Conservation (phyloP, 2,329 filamentous ascomycete genomes). For the Aspergillus intermedius region DNA sequence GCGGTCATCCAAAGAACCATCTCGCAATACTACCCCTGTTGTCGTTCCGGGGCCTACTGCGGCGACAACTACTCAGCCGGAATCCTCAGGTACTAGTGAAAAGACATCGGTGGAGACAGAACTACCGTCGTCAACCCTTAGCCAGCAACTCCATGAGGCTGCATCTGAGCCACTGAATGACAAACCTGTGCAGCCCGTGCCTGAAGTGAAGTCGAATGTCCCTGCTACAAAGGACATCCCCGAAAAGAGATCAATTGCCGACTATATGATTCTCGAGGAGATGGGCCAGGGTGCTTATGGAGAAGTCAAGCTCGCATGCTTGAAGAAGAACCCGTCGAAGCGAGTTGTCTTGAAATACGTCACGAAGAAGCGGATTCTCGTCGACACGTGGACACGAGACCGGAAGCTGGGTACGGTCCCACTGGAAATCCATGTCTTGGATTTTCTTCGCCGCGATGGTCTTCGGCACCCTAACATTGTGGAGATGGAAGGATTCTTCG, state of each 20-base stretch:
- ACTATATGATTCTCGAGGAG: slow-evolving; percentile 90
- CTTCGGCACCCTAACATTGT: slow-evolving; percentile 60
- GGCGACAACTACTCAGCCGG: slow-evolving; percentile 19
- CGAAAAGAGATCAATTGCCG: slow-evolving; percentile 75
- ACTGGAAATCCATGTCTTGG: slow-evolving; percentile 91
- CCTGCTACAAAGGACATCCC: slow-evolving; percentile 26
- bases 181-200: slow-evolving; percentile 33
- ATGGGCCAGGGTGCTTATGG: slow-evolving; percentile 98
- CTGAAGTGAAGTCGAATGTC: slow-evolving; percentile 18
- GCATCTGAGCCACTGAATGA: slow-evolving; percentile 41
- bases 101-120: slow-evolving; percentile 25
- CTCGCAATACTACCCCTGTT: slow-evolving; percentile 63
- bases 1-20: slow-evolving; percentile 43
- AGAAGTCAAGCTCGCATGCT: slow-evolving; percentile 88
- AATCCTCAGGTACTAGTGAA: slow-evolving; percentile 17
- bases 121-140: slow-evolving; percentile 42
- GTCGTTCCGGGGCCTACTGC: slow-evolving; percentile 53
- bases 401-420: slow-evolving; percentile 88
- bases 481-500: slow-evolving; percentile 64
- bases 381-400: slow-evolving; percentile 97
- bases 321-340: slow-evolving; percentile 66
- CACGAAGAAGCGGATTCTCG: slow-evolving; percentile 90
- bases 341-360: slow-evolving; percentile 97
- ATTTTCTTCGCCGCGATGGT: slow-evolving; percentile 75
- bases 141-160: slow-evolving; percentile 46